A percentile compares a stretch with the other conserved stretches of the same genome.
Conservation (phyloP, 768 basidiomycete genomes). For the Tricholoma matsutake region DNA sequence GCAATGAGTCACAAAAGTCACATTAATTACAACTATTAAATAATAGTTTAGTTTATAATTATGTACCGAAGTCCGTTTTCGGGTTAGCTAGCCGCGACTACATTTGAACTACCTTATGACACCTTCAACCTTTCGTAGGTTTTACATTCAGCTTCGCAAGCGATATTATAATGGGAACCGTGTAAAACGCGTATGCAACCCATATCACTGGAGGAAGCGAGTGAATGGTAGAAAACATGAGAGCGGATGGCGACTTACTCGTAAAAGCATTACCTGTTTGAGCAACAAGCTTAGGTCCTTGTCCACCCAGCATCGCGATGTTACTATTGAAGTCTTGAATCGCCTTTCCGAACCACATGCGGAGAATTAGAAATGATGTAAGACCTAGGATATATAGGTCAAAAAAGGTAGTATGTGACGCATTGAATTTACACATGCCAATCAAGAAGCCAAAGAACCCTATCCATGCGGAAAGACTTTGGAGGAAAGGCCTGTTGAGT, state of each 20-base stretch:
- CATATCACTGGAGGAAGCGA: conserved; percentile 58
- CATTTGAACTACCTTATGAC: conserved; percentile 5
- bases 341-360: conserved; percentile 82
- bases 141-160: conserved; percentile 66
- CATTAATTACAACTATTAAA: too few species aligned
- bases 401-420: not conserved
- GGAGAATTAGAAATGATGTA: conserved; percentile 64
- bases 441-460: conserved; percentile 76
- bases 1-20: too few species aligned
- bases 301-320: conserved; percentile 47
- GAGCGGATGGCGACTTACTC: conserved; percentile 43
- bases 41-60: too few species aligned
- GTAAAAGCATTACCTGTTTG: conserved; percentile 68
- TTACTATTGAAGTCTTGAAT: conserved; percentile 72
- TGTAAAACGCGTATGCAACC: conserved; percentile 74
- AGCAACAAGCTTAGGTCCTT: conserved; percentile 61
- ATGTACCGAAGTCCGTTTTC: too few species aligned
- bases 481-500: conserved; percentile 56
- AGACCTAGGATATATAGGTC: conserved; percentile 41
- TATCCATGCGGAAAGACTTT: conserved; percentile 66
- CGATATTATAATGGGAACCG: conserved; percentile 65
- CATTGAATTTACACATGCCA: conserved; percentile 39
- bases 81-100: conserved; percentile 6
- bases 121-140: conserved; percentile 21
- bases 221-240: not conserved